phyloP scores from a whole-genome alignment of 306 rosid genomes.

The Lathyrus tuberosus region DNA sequence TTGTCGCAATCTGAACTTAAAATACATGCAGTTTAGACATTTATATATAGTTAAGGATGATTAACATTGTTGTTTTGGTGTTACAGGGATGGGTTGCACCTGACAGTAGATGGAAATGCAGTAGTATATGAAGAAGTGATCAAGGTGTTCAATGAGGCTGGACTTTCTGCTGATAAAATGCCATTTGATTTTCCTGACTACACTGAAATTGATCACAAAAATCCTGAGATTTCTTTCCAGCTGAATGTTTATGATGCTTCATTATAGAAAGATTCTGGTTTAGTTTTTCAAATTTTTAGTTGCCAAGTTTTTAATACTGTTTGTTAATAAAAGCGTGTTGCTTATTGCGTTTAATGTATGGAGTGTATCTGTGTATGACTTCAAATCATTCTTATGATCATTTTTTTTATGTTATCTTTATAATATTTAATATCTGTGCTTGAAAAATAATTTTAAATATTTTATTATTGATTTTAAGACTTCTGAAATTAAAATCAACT shows the following conservation, averaged over 20 bases:
- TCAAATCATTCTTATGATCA: too few relatives aligned
- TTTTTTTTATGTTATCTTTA: too few relatives aligned
- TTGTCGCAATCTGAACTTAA: slow-evolving; percentile 39
- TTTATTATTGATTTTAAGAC: too few relatives aligned
- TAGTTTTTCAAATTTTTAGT: too few relatives aligned
- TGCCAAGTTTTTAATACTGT: slow-evolving; percentile 1
- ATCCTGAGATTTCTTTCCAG: slow-evolving; percentile 74
- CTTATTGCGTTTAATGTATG: too few relatives aligned
- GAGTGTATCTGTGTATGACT: too few relatives aligned
- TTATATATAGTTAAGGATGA: too few relatives aligned
- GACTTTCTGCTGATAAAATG: slow-evolving; percentile 64
- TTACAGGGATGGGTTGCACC: slow-evolving; percentile 86
- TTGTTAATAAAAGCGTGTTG: neutral
- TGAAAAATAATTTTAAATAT: too few relatives aligned
- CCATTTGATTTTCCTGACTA: slow-evolving; percentile 88
- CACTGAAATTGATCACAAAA: slow-evolving; percentile 59
- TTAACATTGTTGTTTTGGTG: slow-evolving; percentile 17
- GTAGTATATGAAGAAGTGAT: slow-evolving; percentile 52
- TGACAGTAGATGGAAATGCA: slow-evolving; percentile 81
- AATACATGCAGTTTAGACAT: slow-evolving; percentile 21
- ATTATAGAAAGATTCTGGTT: too few relatives aligned
- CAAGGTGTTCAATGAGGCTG: slow-evolving; percentile 44
- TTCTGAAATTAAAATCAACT: too few relatives aligned
- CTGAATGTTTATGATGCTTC: too few relatives aligned
- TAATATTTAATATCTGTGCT: too few relatives aligned